A percentile compares a stretch with the other conserved stretches of the same genome.
Evolutionary conservation across 2,329 filamentous ascomycete species (phyloP).

Genomic region (Exophiala oligosperma): DNA sequence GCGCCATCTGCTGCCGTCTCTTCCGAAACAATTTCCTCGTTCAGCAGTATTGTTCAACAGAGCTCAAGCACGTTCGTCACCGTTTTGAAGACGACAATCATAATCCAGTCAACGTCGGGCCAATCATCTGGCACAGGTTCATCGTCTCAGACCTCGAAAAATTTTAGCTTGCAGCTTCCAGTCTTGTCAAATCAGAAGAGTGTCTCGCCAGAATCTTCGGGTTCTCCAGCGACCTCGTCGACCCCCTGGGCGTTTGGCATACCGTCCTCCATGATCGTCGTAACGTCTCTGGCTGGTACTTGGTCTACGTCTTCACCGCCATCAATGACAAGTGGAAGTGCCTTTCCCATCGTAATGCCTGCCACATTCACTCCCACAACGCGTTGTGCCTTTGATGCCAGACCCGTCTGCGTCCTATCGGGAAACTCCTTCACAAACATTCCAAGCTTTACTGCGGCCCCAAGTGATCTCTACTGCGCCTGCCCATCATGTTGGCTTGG

Average conservation of each 20-base stretch:
- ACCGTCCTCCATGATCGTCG: too few species aligned
- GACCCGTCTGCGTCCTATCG: neutral
- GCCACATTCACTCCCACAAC: neutral
- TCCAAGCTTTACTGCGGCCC: neutral
- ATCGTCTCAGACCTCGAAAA: neutral
- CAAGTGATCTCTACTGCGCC: neutral
- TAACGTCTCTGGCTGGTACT: too few species aligned
- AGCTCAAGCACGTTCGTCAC: constrained; percentile 9
- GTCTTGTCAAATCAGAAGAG: too few species aligned
- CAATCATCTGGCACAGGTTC: neutral
- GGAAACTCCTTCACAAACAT: neutral
- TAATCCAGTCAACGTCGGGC: neutral
- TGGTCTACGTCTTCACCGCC: neutral
- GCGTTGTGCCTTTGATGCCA: neutral
- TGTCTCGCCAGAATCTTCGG: too few species aligned
- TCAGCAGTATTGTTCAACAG: constrained; percentile 6
- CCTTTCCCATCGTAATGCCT: neutral
- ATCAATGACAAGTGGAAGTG: neutral
- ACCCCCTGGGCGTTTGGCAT: too few species aligned
- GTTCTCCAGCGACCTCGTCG: too few species aligned
- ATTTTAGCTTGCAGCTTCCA: too few species aligned
- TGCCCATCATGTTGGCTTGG: constrained; percentile 6
- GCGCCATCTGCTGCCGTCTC: neutral
- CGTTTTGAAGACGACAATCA: constrained; percentile 9
- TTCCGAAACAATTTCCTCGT: constrained; percentile 1